Evolutionary conservation across 768 basidiomycete species (phyloP).

Genomic region (Neoboletus subvelutipes): DNA sequence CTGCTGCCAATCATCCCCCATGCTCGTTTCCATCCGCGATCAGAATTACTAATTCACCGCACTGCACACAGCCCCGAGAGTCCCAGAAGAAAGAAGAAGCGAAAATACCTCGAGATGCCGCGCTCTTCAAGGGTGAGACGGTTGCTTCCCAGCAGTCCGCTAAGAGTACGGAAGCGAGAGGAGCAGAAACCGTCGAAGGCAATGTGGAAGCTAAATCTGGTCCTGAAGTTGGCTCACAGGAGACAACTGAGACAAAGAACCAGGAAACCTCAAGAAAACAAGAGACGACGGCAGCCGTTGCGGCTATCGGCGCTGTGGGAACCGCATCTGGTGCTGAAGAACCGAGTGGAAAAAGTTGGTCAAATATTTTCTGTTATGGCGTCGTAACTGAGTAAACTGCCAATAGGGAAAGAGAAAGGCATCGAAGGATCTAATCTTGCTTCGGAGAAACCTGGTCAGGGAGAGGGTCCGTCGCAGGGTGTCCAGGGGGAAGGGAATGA

Average conservation of each 20-base stretch:
- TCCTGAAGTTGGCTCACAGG: background rate
- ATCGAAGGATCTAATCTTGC: background rate
- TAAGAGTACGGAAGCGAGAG: background rate
- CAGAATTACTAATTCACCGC: slow-evolving; percentile 7
- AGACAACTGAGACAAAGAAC: background rate
- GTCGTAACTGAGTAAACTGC: background rate
- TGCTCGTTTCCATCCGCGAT: background rate
- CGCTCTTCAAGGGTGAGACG: background rate
- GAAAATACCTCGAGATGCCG: background rate
- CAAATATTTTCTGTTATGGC: background rate
- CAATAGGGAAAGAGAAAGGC: background rate
- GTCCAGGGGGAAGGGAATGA: background rate
- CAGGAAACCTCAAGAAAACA: background rate
- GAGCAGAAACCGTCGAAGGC: background rate
- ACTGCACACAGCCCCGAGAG: slow-evolving; percentile 2
- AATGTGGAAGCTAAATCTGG: background rate
- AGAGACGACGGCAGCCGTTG: background rate
- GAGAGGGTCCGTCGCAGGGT: background rate
- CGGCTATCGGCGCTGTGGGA: too few species aligned
- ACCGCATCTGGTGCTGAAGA: background rate
- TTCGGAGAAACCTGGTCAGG: background rate
- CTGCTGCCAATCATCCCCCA: background rate
- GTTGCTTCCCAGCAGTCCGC: background rate
- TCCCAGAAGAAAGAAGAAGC: background rate
- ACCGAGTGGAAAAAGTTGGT: slow-evolving; percentile 13